phyloP scores from a whole-genome alignment of 1,139 yeast genomes.

The Kluyveromyces sp. region DNA sequence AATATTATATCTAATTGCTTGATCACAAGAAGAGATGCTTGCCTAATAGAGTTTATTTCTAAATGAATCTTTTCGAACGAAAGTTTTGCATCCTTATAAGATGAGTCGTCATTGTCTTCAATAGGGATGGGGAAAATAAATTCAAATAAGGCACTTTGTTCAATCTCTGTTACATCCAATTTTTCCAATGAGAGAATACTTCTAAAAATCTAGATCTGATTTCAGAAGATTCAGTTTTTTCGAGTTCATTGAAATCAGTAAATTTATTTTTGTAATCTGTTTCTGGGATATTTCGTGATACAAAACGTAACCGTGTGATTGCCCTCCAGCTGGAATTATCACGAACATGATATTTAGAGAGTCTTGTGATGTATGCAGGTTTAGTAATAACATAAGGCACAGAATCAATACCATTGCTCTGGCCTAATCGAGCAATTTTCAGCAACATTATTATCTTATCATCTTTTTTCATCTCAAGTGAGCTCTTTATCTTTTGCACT shows the following conservation, averaged over 20 bases:
- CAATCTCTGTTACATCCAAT: slow-evolving; percentile 67
- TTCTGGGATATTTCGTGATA: slow-evolving; percentile 22
- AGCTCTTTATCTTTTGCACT: too few relatives aligned
- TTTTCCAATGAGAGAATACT: slow-evolving; percentile 75
- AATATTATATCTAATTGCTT: neutral
- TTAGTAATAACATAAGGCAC: slow-evolving; percentile 88
- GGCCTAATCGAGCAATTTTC: slow-evolving; percentile 57
- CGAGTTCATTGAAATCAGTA: neutral
- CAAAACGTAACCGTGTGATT: slow-evolving; percentile 67
- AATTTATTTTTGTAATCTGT: too few relatives aligned
- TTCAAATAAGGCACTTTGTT: slow-evolving; percentile 47
- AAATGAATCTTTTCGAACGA: neutral
- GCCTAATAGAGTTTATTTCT: neutral
- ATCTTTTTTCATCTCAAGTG: neutral
- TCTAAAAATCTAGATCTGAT: slow-evolving; percentile 38
- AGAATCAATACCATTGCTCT: slow-evolving; percentile 51
- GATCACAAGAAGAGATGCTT: neutral
- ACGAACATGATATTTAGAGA: slow-evolving; percentile 66
- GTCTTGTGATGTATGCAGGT: slow-evolving; percentile 73
- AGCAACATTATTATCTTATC: slow-evolving; percentile 23
- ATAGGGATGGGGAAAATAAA: slow-evolving; percentile 31
- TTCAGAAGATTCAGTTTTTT: neutral
- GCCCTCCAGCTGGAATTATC: slow-evolving; percentile 85
- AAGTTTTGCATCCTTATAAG: neutral
- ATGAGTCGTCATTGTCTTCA: neutral